These are phyloP conservation scores for Solanum lycopersicoides DNA, from an alignment of 257 asterid species.

Conservation along the genomic window DNA sequence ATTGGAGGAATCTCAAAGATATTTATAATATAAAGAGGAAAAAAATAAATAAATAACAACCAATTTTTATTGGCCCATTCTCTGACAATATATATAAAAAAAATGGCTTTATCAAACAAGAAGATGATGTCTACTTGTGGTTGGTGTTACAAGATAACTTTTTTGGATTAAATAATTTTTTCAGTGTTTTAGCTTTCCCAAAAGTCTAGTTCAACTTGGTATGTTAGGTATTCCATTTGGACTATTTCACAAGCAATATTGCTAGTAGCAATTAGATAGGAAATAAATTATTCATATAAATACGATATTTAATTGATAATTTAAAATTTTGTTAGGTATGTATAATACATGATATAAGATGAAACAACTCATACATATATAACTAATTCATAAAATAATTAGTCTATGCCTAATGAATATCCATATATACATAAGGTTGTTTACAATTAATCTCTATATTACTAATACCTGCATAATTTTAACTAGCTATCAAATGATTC, in stretches of 20 bases:
- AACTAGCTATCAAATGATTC: too few species aligned
- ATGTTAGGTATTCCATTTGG: neutral
- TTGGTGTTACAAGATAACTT: neutral
- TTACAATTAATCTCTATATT: too few species aligned
- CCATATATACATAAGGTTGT: too few species aligned
- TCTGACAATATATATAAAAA: neutral
- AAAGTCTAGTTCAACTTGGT: neutral
- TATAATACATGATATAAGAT: too few species aligned
- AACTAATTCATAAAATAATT: too few species aligned
- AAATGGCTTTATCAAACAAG: neutral
- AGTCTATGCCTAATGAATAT: too few species aligned
- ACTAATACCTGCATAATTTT: fast-evolving
- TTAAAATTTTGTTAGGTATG: fast-evolving
- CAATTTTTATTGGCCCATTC: neutral
- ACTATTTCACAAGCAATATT: neutral
- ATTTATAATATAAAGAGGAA: neutral
- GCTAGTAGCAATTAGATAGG: fast-evolving
- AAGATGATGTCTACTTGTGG: neutral
- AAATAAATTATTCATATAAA: fast-evolving
- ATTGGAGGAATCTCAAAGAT: neutral
- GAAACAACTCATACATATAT: too few species aligned
- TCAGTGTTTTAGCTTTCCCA: neutral
- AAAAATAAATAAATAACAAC: neutral
- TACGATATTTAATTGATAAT: too few species aligned
- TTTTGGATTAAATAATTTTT: neutral